Evolutionary conservation across 257 asterid genomes (phyloP).

Genomic region (Solanum bukasovii): DNA sequence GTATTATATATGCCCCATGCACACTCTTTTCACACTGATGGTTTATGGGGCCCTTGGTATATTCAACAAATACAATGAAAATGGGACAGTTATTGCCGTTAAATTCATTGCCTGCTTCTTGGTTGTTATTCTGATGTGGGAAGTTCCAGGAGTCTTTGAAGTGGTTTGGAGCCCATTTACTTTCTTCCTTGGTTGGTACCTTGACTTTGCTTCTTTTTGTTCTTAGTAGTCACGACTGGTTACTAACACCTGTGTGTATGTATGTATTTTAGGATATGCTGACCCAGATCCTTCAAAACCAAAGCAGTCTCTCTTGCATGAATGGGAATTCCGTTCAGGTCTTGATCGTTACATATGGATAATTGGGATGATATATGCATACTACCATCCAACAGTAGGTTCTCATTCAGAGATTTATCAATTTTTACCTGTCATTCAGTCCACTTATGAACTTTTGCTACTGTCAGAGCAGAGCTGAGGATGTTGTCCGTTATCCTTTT

Average conservation of each 20-base stretch:
- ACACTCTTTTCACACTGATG: conserved; percentile 86
- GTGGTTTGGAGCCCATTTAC: conserved; percentile 72
- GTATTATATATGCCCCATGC: conserved; percentile 93
- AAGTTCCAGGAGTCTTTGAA: conserved; percentile 72
- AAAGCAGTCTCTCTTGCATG: conserved; percentile 41
- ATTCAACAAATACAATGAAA: conserved; percentile 65
- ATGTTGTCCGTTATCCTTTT: neutral
- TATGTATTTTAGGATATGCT: conserved; percentile 40
- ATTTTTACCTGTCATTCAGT: neutral
- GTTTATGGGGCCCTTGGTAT: conserved; percentile 84
- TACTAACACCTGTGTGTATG: conserved; percentile 3
- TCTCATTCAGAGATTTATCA: neutral
- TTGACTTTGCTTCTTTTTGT: neutral
- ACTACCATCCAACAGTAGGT: conserved; percentile 82
- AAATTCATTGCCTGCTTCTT: conserved; percentile 65
- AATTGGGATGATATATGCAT: conserved; percentile 82
- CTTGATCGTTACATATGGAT: conserved; percentile 92
- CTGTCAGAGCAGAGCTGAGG: neutral
- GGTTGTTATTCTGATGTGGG: conserved; percentile 76
- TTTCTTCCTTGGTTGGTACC: conserved; percentile 59
- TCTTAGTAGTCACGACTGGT: neutral
- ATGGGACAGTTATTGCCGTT: conserved; percentile 55
- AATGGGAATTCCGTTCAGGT: conserved; percentile 86
- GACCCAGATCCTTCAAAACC: conserved; percentile 64
- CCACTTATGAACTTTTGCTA: neutral